Percentiles rank a stretch among this genome's conserved stretches.
phyloP scores from a whole-genome alignment of 164 flowering plant species.

The Saururus chinensis region DNA sequence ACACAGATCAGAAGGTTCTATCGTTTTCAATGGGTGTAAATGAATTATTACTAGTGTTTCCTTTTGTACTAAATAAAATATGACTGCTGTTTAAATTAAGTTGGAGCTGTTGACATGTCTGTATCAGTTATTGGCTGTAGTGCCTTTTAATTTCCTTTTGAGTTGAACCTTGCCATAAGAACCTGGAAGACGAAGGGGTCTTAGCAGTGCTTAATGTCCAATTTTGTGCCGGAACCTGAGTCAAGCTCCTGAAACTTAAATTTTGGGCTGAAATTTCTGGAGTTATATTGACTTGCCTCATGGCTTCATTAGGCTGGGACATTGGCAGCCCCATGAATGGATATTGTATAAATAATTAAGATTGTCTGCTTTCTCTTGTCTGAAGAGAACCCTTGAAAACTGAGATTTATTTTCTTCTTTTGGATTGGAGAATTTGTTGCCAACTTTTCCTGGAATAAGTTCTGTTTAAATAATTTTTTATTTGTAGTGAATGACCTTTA shows the following conservation, averaged over 20 bases:
- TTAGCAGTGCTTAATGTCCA: not conserved
- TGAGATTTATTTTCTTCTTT: not conserved
- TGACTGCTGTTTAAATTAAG: too few relatives aligned
- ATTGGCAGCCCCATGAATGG: too few relatives aligned
- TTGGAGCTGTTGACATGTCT: too few relatives aligned
- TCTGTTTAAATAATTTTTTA: not conserved
- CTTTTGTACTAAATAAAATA: too few relatives aligned
- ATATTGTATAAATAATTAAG: too few relatives aligned
- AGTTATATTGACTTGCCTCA: too few relatives aligned
- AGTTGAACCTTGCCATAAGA: not conserved
- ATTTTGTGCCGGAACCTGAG: not conserved
- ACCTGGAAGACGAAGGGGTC: not conserved
- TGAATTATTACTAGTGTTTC: too few relatives aligned
- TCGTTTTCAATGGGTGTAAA: too few relatives aligned
- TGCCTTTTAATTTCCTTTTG: not conserved
- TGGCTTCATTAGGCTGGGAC: too few relatives aligned
- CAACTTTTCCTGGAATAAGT: not conserved
- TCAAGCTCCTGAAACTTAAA: not conserved
- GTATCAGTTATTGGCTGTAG: not conserved
- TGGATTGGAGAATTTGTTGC: not conserved
- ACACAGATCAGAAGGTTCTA: too few relatives aligned
- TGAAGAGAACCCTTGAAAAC: too few relatives aligned
- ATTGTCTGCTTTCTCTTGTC: too few relatives aligned
- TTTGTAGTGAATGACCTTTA: not conserved
- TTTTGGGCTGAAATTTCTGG: not conserved